Percentiles rank a stretch among this genome's conserved stretches.
These are phyloP conservation scores for Tolypocladium inflatum DNA, from an alignment of 2,329 filamentous ascomycete species.

Conservation along the genomic window DNA sequence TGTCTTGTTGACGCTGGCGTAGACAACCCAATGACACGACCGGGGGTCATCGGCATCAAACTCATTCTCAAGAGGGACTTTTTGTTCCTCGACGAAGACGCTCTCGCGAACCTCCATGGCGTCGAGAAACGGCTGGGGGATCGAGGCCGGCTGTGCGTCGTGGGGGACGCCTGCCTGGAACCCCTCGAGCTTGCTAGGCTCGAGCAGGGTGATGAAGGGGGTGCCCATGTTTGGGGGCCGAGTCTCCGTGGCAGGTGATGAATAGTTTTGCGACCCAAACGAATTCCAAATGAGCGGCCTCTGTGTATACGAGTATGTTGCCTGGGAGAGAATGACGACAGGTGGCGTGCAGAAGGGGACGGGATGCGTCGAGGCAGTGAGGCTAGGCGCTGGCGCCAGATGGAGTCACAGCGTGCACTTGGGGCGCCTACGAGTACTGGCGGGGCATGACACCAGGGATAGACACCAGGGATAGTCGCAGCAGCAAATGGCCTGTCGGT, in stretches of 20 bases:
- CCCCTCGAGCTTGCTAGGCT: conserved; percentile 38
- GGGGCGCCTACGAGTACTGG: background rate
- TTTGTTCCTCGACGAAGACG: conserved; percentile 54
- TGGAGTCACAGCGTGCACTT: background rate
- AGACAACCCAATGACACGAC: conserved; percentile 82
- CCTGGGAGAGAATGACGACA: background rate
- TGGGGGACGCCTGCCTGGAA: conserved; percentile 31
- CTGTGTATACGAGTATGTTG: background rate
- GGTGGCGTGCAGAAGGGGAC: background rate
- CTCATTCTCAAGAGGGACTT: conserved; percentile 55
- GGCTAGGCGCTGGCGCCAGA: background rate
- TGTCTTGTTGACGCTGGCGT: conserved; percentile 50
- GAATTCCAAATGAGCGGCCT: background rate
- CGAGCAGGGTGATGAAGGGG: conserved; percentile 37
- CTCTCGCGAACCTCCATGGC: conserved; percentile 52
- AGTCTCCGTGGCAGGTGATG: background rate
- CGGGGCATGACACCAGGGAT: background rate
- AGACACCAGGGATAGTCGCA: background rate
- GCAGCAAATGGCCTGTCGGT: background rate
- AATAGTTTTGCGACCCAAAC: background rate
- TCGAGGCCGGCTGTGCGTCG: conserved; percentile 31
- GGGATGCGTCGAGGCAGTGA: background rate
- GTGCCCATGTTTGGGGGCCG: conserved; percentile 30
- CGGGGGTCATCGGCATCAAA: conserved; percentile 72
- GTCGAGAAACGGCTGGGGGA: conserved; percentile 50